These are phyloP conservation scores for Phytophthora agathidicida DNA, from an alignment of 352 stramenopile genomes.

Conservation along the genomic window DNA sequence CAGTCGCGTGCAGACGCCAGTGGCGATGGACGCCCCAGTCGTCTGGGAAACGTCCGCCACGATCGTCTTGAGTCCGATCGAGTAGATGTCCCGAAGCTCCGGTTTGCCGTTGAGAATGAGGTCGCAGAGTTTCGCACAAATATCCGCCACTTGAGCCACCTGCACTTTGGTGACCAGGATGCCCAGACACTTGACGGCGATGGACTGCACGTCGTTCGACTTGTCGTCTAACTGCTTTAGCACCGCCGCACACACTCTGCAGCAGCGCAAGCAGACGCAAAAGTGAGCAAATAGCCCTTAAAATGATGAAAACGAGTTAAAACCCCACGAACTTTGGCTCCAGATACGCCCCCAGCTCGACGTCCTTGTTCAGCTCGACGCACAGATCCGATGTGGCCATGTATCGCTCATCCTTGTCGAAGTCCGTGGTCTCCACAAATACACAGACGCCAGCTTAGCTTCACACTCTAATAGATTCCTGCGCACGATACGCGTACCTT, in stretches of 20 bases:
- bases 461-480: background rate
- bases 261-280: background rate
- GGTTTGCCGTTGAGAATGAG: constrained; percentile 96
- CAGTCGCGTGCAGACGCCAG: constrained; percentile 68
- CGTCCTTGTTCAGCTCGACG: constrained; percentile 94
- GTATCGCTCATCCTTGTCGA: constrained; percentile 99
- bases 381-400: constrained; percentile 99
- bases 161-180: constrained; percentile 98
- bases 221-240: constrained; percentile 98
- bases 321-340: constrained; percentile 77
- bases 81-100: constrained; percentile 98
- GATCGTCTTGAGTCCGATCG: constrained; percentile 98
- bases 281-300: background rate
- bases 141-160: constrained; percentile 95
- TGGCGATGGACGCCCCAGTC: constrained; percentile 90
- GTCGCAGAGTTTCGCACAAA: constrained; percentile 96
- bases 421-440: constrained; percentile 78
- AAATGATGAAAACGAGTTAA: background rate
- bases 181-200: constrained; percentile 92
- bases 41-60: constrained; percentile 92
- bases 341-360: constrained; percentile 85
- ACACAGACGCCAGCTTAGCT: constrained; percentile 6
- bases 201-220: constrained; percentile 98
- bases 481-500: constrained; percentile 46
- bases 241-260: constrained; percentile 94